Conservation (phyloP, 169 alveolate species). For the Eimeria necatrix region DNA sequence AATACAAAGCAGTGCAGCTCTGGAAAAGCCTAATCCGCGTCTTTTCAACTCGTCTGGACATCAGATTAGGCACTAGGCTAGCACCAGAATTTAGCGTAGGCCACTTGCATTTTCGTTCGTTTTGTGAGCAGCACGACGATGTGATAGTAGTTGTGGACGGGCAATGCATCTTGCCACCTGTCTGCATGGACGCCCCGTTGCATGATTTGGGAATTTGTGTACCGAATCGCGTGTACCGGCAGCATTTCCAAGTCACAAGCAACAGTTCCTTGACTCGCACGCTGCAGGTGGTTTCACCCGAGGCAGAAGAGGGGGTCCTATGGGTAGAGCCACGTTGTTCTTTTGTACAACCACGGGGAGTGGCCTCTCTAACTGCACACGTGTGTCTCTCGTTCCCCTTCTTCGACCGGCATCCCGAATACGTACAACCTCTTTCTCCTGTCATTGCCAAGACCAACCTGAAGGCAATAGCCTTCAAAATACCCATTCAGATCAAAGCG, state of each 20-base stretch:
- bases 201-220: conserved; percentile 76
- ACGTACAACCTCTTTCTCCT: conserved; percentile 62
- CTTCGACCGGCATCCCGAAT: conserved; percentile 74
- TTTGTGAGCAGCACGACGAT: conserved; percentile 52
- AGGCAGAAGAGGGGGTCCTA: conserved; percentile 64
- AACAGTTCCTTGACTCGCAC: conserved; percentile 51
- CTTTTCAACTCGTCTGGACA: not conserved
- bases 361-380: conserved; percentile 49
- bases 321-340: conserved; percentile 77
- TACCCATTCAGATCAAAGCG: conserved; percentile 71
- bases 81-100: not conserved
- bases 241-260: conserved; percentile 49
- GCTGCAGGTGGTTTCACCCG: conserved; percentile 71
- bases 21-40: not conserved
- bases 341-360: conserved; percentile 59
- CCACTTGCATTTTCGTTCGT: not conserved
- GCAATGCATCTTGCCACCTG: conserved; percentile 74
- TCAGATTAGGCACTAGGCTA: not conserved
- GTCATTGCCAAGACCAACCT: conserved; percentile 54
- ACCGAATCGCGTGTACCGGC: conserved; percentile 54
- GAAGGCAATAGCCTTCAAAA: conserved; percentile 63
- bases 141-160: conserved; percentile 74
- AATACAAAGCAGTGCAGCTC: not conserved
- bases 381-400: conserved; percentile 62
- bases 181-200: conserved; percentile 66